These are phyloP conservation scores for Allomyces arbusculus DNA, from an alignment of 192 early-diverging fungal genomes.

Conservation along the genomic window DNA sequence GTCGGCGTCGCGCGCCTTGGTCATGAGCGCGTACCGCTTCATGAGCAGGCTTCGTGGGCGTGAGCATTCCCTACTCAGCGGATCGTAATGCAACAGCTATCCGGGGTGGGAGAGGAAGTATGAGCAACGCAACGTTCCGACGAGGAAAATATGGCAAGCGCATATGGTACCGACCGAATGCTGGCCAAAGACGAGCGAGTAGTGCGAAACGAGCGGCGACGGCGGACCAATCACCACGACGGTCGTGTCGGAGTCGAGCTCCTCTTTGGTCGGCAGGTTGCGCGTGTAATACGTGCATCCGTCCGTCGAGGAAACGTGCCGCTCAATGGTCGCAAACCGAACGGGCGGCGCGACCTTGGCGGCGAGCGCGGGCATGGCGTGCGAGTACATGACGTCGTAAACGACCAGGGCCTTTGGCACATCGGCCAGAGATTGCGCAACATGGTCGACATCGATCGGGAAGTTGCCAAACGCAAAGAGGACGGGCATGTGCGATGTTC, in stretches of 20 bases:
- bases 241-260: too few relatives aligned
- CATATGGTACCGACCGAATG: too few relatives aligned
- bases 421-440: slow-evolving; percentile 7
- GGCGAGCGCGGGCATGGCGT: slow-evolving; percentile 16
- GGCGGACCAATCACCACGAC: too few relatives aligned
- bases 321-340: too few relatives aligned
- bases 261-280: too few relatives aligned
- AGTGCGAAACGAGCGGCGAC: too few relatives aligned
- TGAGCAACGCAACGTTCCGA: too few relatives aligned
- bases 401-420: slow-evolving; percentile 35
- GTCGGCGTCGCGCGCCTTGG: slow-evolving; percentile 78
- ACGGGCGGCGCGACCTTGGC: background rate
- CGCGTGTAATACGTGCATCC: too few relatives aligned
- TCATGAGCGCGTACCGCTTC: slow-evolving; percentile 17
- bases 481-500: slow-evolving; percentile 58
- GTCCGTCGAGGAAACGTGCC: too few relatives aligned
- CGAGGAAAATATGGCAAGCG: too few relatives aligned
- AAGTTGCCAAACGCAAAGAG: slow-evolving; percentile 68
- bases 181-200: too few relatives aligned
- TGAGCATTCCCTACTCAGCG: background rate
- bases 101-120: too few relatives aligned
- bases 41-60: slow-evolving; percentile 18
- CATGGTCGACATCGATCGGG: slow-evolving; percentile 40
- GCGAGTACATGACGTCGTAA: slow-evolving; percentile 52
- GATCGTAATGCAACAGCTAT: background rate